phyloP scores from a whole-genome alignment of 768 basidiomycete genomes.

The Lactarius vividus region DNA sequence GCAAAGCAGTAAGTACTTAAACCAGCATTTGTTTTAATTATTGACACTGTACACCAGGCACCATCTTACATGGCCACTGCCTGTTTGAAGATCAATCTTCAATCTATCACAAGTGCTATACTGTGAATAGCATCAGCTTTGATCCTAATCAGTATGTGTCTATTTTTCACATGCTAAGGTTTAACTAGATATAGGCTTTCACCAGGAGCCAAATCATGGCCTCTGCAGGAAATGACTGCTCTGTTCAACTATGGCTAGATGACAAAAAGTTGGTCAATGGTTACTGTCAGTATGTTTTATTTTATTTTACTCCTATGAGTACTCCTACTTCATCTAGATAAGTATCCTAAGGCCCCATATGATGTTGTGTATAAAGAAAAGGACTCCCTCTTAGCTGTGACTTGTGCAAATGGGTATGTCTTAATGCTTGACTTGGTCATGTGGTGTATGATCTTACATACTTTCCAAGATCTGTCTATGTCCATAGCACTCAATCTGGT shows the following conservation, averaged over 20 bases:
- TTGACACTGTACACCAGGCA: conserved; percentile 4
- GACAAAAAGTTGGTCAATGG: conserved; percentile 10
- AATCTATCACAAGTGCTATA: conserved; percentile 20
- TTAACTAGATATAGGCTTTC: no score
- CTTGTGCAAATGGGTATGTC: conserved; percentile 23
- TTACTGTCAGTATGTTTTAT: background rate
- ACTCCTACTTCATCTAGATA: conserved; percentile 5
- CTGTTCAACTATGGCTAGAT: conserved; percentile 22
- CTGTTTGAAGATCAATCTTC: background rate
- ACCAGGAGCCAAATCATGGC: conserved; percentile 19
- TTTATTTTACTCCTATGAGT: background rate
- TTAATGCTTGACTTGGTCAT: background rate
- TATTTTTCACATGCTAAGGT: background rate
- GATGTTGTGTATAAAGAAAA: conserved; percentile 19
- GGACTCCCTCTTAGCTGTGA: conserved; percentile 22
- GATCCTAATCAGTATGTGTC: conserved; percentile 24
- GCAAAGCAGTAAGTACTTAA: conserved; percentile 6
- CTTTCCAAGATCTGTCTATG: conserved; percentile 14
- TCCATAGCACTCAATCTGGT: conserved; percentile 4
- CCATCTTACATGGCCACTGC: conserved; percentile 24
- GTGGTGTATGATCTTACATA: background rate
- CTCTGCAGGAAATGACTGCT: conserved; percentile 24
- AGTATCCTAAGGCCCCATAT: conserved; percentile 19
- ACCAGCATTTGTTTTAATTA: background rate
- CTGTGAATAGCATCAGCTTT: conserved; percentile 26